Evolutionary conservation across 2,329 filamentous ascomycete genomes (phyloP).

Genomic region (Alternaria hordeiaustralica): DNA sequence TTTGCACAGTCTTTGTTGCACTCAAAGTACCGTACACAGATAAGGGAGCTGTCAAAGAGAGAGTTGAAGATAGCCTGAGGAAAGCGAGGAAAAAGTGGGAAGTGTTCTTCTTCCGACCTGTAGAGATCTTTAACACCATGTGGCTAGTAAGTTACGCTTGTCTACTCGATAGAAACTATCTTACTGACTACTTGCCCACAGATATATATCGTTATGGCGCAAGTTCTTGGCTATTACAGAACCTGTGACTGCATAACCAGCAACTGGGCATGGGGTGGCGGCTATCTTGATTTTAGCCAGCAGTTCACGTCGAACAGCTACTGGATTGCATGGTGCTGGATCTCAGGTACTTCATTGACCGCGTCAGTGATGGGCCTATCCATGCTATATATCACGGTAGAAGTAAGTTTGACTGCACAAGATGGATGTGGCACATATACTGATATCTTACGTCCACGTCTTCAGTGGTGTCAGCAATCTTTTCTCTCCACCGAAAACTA

Average conservation of each 20-base stretch:
- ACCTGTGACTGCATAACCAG: conserved; percentile 53
- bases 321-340: conserved; percentile 42
- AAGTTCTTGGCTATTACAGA: conserved; percentile 53
- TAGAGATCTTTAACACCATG: conserved; percentile 47
- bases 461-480: conserved; percentile 50
- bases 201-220: conserved; percentile 40
- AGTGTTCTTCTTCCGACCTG: conserved; percentile 37
- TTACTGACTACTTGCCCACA: neutral
- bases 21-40: too few relatives aligned
- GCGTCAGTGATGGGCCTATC: conserved; percentile 37
- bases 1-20: too few relatives aligned
- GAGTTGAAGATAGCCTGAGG: conserved; percentile 8
- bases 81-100: conserved; percentile 24
- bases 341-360: conserved; percentile 38
- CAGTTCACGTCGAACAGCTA: conserved; percentile 39
- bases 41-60: too few relatives aligned
- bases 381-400: conserved; percentile 48
- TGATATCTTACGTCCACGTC: too few relatives aligned
- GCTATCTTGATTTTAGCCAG: conserved; percentile 51
- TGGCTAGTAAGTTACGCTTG: conserved; percentile 39
- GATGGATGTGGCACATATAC: too few relatives aligned
- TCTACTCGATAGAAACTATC: neutral
- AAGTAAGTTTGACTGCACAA: too few relatives aligned
- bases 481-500: conserved; percentile 47
- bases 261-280: conserved; percentile 46